Conservation (phyloP, 179 eudicot genomes). For the Dionaea muscipula region DNA sequence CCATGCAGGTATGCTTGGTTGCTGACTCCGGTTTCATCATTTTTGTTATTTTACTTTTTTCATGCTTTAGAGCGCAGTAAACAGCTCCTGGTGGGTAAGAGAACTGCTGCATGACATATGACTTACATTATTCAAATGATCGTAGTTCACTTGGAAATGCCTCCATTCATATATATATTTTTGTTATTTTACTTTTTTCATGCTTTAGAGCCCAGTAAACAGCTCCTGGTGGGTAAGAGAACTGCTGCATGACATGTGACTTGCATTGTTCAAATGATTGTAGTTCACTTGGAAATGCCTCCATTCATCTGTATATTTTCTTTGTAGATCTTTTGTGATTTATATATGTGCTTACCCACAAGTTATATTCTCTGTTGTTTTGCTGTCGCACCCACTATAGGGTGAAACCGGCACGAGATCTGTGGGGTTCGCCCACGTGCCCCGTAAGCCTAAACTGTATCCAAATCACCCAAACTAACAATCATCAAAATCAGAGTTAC, state of each 20-base stretch:
- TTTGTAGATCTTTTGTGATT: neutral
- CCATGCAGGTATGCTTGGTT: constrained; percentile 59
- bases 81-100: neutral
- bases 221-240: neutral
- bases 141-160: neutral
- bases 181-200: neutral
- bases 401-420: too few relatives aligned
- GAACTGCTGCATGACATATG: neutral
- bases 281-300: neutral
- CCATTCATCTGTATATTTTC: neutral
- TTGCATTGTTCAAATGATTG: neutral
- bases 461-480: too few relatives aligned
- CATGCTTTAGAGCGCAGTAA: neutral
- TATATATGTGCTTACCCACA: too few relatives aligned
- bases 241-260: neutral
- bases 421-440: too few relatives aligned
- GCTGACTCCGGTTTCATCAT: neutral
- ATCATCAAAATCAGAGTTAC: too few relatives aligned
- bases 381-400: too few relatives aligned
- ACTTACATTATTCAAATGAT: neutral
- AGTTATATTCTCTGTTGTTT: too few relatives aligned
- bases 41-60: neutral
- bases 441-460: too few relatives aligned
- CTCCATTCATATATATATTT: neutral
- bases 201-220: neutral